Conservation (phyloP, 805 yeast genomes). For the Saccharomycopsis sp. region DNA sequence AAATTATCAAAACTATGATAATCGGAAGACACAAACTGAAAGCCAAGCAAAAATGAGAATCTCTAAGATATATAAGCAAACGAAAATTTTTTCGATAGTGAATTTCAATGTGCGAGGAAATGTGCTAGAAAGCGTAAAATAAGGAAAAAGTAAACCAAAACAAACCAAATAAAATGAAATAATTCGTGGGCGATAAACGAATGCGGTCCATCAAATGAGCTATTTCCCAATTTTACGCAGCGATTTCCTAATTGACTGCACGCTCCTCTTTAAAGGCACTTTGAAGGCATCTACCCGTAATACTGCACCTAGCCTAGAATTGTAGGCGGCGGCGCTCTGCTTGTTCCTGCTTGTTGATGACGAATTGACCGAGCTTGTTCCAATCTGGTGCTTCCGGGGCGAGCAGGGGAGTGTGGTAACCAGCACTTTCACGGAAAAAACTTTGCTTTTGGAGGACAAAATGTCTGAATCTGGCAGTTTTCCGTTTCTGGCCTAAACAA, state of each 20-base stretch:
- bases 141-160: neutral
- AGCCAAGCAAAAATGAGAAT: neutral
- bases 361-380: too few species aligned
- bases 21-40: neutral
- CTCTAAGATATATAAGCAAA: neutral
- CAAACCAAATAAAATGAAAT: slow-evolving; percentile 1
- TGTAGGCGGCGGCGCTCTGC: neutral
- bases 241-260: neutral
- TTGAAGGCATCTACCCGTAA: too few species aligned
- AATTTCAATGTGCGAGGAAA: neutral
- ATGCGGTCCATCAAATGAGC: neutral
- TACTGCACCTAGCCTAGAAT: too few species aligned
- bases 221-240: neutral
- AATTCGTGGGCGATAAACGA: slow-evolving; percentile 1
- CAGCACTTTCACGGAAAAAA: too few species aligned
- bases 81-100: neutral
- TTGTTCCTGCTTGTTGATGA: too few species aligned
- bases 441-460: neutral
- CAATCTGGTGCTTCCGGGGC: too few species aligned
- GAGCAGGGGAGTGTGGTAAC: too few species aligned
- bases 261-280: too few species aligned
- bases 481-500: neutral
- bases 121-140: neutral
- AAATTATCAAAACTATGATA: neutral
- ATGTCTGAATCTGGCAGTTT: neutral